Conservation (phyloP, 2,329 filamentous ascomycete genomes). For the Cladosporium sp. region DNA sequence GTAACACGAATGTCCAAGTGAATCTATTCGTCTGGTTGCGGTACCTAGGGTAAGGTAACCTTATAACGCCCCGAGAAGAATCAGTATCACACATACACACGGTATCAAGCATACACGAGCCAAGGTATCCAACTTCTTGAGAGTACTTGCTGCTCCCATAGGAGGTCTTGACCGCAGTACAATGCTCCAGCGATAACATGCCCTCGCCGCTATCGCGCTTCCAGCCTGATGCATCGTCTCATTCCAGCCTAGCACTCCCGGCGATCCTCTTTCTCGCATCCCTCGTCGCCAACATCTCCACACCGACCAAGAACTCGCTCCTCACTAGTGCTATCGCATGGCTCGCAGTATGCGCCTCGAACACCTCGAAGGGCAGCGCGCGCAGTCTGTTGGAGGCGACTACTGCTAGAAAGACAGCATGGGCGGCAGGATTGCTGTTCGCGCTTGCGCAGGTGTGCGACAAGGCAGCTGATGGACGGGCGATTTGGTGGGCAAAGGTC, state of each 20-base stretch:
- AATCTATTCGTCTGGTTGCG: background rate
- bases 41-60: background rate
- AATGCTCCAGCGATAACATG: conserved; percentile 25
- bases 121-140: conserved; percentile 6
- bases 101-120: conserved; percentile 3
- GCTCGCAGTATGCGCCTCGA: conserved; percentile 43
- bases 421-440: conserved; percentile 46
- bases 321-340: conserved; percentile 48
- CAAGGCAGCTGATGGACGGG: conserved; percentile 46
- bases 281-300: conserved; percentile 39
- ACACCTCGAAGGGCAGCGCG: conserved; percentile 37
- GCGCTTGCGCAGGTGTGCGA: conserved; percentile 49
- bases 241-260: conserved; percentile 26
- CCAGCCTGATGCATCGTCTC: conserved; percentile 29
- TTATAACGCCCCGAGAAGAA: background rate
- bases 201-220: conserved; percentile 30
- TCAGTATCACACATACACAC: conserved; percentile 3
- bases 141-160: background rate
- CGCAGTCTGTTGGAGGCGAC: conserved; percentile 25
- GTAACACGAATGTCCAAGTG: background rate
- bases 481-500: conserved; percentile 52
- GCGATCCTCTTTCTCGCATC: conserved; percentile 41
- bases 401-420: conserved; percentile 37
- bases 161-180: conserved; percentile 8
- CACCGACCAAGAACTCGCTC: conserved; percentile 44